Conservation (phyloP, 2,329 filamentous ascomycete species). For the Emergomyces orientalis region DNA sequence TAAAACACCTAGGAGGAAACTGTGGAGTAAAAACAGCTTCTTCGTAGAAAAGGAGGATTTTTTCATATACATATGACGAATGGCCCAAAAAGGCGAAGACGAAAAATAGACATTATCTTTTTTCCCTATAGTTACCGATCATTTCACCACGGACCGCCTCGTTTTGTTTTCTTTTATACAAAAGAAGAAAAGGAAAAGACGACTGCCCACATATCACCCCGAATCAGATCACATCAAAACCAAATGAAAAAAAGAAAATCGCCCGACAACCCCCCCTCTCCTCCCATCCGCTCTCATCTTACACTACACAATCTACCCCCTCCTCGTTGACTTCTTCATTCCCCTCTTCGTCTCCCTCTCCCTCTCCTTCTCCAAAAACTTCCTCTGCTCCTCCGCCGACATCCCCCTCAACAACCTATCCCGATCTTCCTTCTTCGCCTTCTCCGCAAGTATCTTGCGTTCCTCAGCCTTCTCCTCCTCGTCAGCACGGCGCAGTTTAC, state of each 20-base stretch:
- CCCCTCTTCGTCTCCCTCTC: conserved; percentile 59
- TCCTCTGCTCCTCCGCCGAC: conserved; percentile 75
- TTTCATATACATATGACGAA: too few relatives aligned
- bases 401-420: conserved; percentile 69
- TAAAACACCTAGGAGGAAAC: too few relatives aligned
- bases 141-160: background rate
- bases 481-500: conserved; percentile 66
- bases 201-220: background rate
- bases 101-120: background rate
- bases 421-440: conserved; percentile 78
- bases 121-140: background rate
- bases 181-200: background rate
- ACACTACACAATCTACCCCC: conserved; percentile 28
- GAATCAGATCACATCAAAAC: background rate
- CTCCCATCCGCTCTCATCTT: background rate
- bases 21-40: background rate
- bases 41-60: too few relatives aligned
- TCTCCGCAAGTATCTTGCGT: conserved; percentile 42
- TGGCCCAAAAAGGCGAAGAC: too few relatives aligned
- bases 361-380: conserved; percentile 70
- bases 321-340: conserved; percentile 54
- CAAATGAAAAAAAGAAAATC: background rate
- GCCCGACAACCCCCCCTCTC: too few relatives aligned
- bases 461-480: conserved; percentile 63
- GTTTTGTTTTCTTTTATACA: background rate